Evolutionary conservation across 2,329 filamentous ascomycete species (phyloP), one percentile per base, ranked within the genome.

Genomic region (Curvularia lunata): DNA sequence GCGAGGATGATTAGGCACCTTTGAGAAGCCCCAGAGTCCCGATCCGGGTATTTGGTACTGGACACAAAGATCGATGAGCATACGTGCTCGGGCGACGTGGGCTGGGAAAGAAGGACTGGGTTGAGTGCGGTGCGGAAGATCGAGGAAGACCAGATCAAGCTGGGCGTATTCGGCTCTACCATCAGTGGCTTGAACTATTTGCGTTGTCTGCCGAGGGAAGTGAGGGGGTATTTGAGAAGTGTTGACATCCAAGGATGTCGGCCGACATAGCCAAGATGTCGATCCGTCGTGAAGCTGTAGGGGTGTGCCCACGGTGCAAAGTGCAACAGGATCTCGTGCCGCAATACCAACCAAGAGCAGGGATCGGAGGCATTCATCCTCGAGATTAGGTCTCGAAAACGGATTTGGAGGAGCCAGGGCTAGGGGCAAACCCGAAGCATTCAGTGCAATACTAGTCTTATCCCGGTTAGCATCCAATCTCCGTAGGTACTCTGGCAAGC

Each of bases 401-500:
- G 67, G 59, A 21, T 62, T 68, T 3, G 65, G 54, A 9, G 75
- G 67, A 30, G 69, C 72, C 1, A 80, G 59, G 4, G 71, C 72
- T 27, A 81, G 58, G 7, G 78, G 78, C 25, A 77, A 69, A 13
- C 76, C 74, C 54, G 76, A 75, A 9, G 74, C 73, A 48, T 77
- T 79, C 9, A 81, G 64, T 18, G 76, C 75, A 56, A 81, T 80
- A 18, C 74, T 74, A 1, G 76, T 74, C 59, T 79, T 79, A 66
- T 80, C 78, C 50, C 78, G 77, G 47, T 78, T 75, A 5, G 79
- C 78, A 55, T 79, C 77, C 3, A 79, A 71, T 30, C 73, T 67
- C 28, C 77, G 66, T 40, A 78, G 67, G 52, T 76, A 73, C 37
- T 74, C 73, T 23, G 78, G 77, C 32, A 80, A 64, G 21, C 72